Base-by-base conservation (phyloP, 2,329 filamentous ascomycete genomes). In the Fusarium sp. region DNA sequence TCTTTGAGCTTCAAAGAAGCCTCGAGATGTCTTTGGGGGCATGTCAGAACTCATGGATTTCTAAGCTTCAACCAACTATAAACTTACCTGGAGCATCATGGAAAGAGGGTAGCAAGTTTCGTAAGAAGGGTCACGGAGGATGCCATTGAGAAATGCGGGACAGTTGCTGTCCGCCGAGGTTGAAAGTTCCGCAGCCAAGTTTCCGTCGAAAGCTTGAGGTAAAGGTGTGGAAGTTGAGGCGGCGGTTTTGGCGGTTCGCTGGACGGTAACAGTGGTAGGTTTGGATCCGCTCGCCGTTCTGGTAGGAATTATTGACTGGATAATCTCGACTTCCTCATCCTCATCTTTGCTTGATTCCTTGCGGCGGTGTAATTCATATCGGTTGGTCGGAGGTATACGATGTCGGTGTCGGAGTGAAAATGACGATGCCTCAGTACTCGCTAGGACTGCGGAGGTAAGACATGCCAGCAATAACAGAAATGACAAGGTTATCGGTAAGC, bases 91-190 rank as follows among this genome's bases (percentile, higher is more conserved):
- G 12, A 98, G 84, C 69, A 98, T 87, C 74, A 97, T 85, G 2
- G 94, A 97, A 60, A 98, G 84, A 0, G 95, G 93, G 71, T 94
- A 89, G 81, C 95, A 98, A 54, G 86, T 79, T 72, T 88, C 86
- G 73, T 96, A 93, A 5, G 87, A 89, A 8, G 85, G 77, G 76
- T 93, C 87, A 48, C 80, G 81, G 53, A 96, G 85, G 73, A 97
- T 89, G 4, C 78, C 79, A 54, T 87, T 83, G 78, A 97, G 90
- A 80, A 95, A 94, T 7, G 77, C 77, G 5, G 89, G 87, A 75
- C 92, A 94, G 25, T 82, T 77, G 30, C 81, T 79, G 48, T 84
- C 85, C 53, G 82, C 81, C 13, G 80, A 74, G 55, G 78, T 79
- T 18, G 86, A 86, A 79, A 92, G 92, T 72, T 91, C 90, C 66